Evolutionary conservation across 441 rosid species (phyloP).

Genomic region (Theobroma grandiflorum): DNA sequence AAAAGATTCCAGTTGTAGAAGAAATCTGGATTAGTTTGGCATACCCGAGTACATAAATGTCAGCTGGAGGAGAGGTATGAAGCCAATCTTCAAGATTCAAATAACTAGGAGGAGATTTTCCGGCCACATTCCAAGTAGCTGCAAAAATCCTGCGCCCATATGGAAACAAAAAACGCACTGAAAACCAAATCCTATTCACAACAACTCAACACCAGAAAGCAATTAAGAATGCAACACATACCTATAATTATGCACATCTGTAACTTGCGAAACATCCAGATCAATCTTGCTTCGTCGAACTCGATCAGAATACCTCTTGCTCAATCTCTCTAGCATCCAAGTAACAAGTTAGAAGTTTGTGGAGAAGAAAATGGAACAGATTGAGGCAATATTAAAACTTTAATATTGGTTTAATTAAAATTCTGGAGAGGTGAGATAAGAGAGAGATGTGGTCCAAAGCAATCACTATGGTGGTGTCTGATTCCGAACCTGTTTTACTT

Average conservation of each 20-base stretch:
- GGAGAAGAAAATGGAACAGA: conserved; percentile 24
- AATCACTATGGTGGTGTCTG: conserved; percentile 35
- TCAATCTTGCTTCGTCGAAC: conserved; percentile 66
- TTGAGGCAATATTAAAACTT: conserved; percentile 7
- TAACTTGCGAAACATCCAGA: conserved; percentile 64
- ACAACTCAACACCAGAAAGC: conserved; percentile 8
- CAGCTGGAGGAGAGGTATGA: conserved; percentile 78
- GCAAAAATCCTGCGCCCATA: conserved; percentile 54
- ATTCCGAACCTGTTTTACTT: conserved; percentile 64
- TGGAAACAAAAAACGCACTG: conserved; percentile 18
- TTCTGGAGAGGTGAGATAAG: conserved; percentile 18
- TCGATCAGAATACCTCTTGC: conserved; percentile 61
- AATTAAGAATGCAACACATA: conserved; percentile 21
- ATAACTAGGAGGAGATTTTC: conserved; percentile 73
- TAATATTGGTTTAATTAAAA: conserved; percentile 24
- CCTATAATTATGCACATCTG: conserved; percentile 73
- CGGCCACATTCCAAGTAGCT: conserved; percentile 89
- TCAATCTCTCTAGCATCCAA: conserved; percentile 57
- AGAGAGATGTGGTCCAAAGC: conserved; percentile 54
- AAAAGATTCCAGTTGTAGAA: neutral
- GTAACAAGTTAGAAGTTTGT: conserved; percentile 4
- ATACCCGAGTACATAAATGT: conserved; percentile 83
- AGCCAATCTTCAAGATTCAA: conserved; percentile 84
- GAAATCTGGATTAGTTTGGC: conserved; percentile 5
- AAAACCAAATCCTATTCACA: conserved; percentile 24